Base-by-base conservation (phyloP, 331 rosid species). In the Quercus phellos region DNA sequence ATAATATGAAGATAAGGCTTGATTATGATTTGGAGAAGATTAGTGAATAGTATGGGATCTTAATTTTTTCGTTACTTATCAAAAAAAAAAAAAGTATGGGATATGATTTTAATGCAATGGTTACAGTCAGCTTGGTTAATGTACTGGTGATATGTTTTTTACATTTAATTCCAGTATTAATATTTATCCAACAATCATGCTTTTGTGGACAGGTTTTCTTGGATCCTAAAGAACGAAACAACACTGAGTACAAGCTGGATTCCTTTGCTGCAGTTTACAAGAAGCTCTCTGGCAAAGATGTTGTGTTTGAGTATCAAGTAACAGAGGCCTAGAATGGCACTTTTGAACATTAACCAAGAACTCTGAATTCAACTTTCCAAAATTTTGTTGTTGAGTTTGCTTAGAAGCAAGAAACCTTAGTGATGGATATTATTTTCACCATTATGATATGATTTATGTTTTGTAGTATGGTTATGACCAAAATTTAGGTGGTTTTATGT, bases 171-270 rank as follows among this genome's bases (percentile, higher is more conserved):
- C 18, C 10, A n/a, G 2, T 34, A 5, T 27, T 17, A n/a, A 1
- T 34, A 5, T 27, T 17, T 43, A 1, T 46, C 38, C 43, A 29
- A 22, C 19, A n/a, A 59, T 42, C 21, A 16, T 16, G 12, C 9
- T 56, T 26, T 4, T 77, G 24, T 54, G 30, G 0, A n/a, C 75
- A 94, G 99, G 93, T 94, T 29, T 89, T 87, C 84, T 88, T 92
- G 89, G 99, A 94, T 63, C 97, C 99, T 0, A 94, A 94, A 83
- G 99, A 92, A 73, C 77, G 88, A 8, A 94, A 92, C 87, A 94
- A 90, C 77, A 92, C 97, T 0, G 97, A 92, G 72, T 94, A 90
- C 87, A 94, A 94, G 86, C 72, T 94, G 73, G 99, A 94, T 79
- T 87, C 95, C 17, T 94, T 92, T 30, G 22, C 97, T 74, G 95